Percentiles rank a stretch among this genome's conserved stretches.
These are phyloP conservation scores for Panus rudis DNA, from an alignment of 768 basidiomycete genomes.

Conservation along the genomic window DNA sequence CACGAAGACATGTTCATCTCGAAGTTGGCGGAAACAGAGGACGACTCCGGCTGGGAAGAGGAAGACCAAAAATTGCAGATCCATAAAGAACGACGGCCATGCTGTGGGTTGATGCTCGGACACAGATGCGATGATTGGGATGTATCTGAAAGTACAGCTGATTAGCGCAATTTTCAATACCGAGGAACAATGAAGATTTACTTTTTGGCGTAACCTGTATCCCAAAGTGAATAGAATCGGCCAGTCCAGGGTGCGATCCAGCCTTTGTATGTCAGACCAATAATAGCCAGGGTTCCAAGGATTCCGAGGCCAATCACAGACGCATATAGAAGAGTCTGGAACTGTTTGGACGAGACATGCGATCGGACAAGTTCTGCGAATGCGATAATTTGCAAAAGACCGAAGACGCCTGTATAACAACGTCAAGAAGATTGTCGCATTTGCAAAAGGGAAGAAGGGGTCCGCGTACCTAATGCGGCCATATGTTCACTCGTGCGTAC, in stretches of 20 bases:
- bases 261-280: slow-evolving; percentile 82
- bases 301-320: slow-evolving; percentile 64
- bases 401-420: slow-evolving; percentile 71
- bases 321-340: slow-evolving; percentile 71
- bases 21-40: slow-evolving; percentile 87
- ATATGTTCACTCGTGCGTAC: slow-evolving; percentile 97
- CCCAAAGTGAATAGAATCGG: slow-evolving; percentile 98
- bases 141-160: slow-evolving; percentile 47
- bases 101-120: slow-evolving; percentile 99
- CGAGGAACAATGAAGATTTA: slow-evolving; percentile 27
- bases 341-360: slow-evolving; percentile 88
- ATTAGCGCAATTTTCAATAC: slow-evolving; percentile 6
- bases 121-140: slow-evolving; percentile 97
- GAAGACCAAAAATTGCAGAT: slow-evolving; percentile 96
- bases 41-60: slow-evolving; percentile 95
- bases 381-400: slow-evolving; percentile 91
- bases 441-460: neutral
- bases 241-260: slow-evolving; percentile 99
- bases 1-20: slow-evolving; percentile 97
- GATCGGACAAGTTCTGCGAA: slow-evolving; percentile 86
- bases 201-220: slow-evolving; percentile 99
- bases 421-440: too few relatives aligned
- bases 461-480: slow-evolving; percentile 79
- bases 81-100: slow-evolving; percentile 99
- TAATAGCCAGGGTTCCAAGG: slow-evolving; percentile 66